These are phyloP conservation scores for Pyrrhoderma lamaoense DNA, from an alignment of 1,284 basidiomycete species.

Conservation along the genomic window DNA sequence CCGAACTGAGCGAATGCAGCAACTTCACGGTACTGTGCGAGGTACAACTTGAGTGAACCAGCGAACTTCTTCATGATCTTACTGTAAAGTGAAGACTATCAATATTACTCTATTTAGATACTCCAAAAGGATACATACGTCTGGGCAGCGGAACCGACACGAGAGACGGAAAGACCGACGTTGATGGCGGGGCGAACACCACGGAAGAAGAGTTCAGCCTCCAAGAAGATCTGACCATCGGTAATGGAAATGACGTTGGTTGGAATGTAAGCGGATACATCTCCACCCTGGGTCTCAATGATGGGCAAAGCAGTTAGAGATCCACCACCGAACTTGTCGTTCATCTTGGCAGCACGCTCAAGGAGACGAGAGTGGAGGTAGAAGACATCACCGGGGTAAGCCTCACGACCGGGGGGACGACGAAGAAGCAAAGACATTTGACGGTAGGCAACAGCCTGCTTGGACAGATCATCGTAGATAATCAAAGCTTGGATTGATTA, in stretches of 20 bases:
- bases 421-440: conserved; percentile 99
- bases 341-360: conserved; percentile 99
- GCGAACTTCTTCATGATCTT: conserved; percentile 99
- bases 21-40: conserved; percentile 99
- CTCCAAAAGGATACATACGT: conserved; percentile 49
- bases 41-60: conserved; percentile 98
- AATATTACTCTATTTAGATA: background rate
- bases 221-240: conserved; percentile 98
- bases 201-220: conserved; percentile 99
- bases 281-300: conserved; percentile 99
- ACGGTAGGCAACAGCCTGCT: conserved; percentile 99
- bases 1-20: conserved; percentile 99
- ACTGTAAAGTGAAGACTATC: conserved; percentile 30
- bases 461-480: conserved; percentile 99
- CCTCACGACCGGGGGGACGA: conserved; percentile 99
- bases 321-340: conserved; percentile 94
- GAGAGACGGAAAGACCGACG: conserved; percentile 99
- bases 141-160: conserved; percentile 99
- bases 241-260: conserved; percentile 95
- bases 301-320: conserved; percentile 98
- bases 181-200: conserved; percentile 99
- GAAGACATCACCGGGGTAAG: conserved; percentile 99
- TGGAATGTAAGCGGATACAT: conserved; percentile 97
- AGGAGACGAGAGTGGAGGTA: conserved; percentile 99
- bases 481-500: conserved; percentile 65